These are phyloP conservation scores for Guillardia theta DNA, from an alignment of 78 protist species.

Conservation along the genomic window DNA sequence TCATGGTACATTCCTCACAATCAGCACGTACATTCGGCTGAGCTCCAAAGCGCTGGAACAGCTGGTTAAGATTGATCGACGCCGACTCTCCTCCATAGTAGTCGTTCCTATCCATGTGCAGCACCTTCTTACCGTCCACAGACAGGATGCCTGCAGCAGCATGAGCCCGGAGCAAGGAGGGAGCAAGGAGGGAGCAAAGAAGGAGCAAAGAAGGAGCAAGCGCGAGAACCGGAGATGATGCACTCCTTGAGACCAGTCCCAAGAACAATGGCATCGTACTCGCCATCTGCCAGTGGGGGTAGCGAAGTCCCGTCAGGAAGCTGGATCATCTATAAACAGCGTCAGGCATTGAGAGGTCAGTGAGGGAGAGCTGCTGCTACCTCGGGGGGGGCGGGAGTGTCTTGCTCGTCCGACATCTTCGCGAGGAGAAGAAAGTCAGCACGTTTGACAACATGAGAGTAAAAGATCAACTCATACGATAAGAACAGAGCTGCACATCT, in stretches of 20 bases:
- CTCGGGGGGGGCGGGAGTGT: no score
- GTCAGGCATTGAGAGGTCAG: no score
- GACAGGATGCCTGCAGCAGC: conserved; percentile 83
- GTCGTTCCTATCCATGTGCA: conserved; percentile 97
- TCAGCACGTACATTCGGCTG: no score
- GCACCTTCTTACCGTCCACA: conserved; percentile 86
- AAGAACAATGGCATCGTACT: conserved; percentile 87
- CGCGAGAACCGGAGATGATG: conserved; percentile 69
- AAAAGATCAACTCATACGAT: no score
- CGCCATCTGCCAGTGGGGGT: conserved; percentile 74
- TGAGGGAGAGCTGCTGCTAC: no score
- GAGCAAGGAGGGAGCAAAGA: background rate
- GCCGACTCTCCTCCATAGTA: conserved; percentile 99
- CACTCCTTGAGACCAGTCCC: conserved; percentile 99
- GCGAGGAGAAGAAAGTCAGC: no score
- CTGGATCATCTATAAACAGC: background rate
- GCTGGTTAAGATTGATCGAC: conserved; percentile 87
- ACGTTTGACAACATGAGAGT: no score
- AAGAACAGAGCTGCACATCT: no score
- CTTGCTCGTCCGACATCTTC: no score
- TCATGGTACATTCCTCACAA: no score
- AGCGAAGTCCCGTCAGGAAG: background rate
- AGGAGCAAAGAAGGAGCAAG: background rate
- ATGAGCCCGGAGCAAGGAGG: background rate
- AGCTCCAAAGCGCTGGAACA: conserved; percentile 66